Evolutionary conservation across 2,329 filamentous ascomycete species (phyloP), one percentile per base, ranked within the genome.

Genomic region (Coniochaeta sp.): DNA sequence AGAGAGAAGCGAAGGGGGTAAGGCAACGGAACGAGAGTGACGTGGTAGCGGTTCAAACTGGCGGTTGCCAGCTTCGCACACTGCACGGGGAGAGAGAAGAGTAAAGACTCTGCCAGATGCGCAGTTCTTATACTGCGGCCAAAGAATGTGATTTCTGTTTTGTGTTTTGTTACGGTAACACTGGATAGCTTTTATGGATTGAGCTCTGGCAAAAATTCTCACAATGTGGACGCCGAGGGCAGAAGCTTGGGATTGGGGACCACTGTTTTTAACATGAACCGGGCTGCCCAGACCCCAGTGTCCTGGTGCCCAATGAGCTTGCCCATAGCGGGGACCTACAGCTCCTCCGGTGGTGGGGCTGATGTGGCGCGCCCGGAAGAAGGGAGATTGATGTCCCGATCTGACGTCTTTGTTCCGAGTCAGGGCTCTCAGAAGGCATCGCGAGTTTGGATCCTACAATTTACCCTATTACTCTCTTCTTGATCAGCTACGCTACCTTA

Each of bases 21-120:
- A 57, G 66, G 66, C 67, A 66, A 63, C 59, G 67, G 64, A 69
- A 62, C 64, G 59, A 59, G 62, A 16, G 59, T 56, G 64, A 59
- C 58, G 64, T 61, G 61, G 63, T 66, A 40, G 52, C 63, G 57
- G 64, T 62, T 60, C 57, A 57, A 55, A 62, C 65, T 34, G 34
- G 58, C 26, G 61, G 65, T 61, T 64, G 64, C 64, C 62, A 66
- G 65, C 63, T 57, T 57, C 32, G 12, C 30, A 57, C 55, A 57
- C 55, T 32, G 52, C 52, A 55, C 52, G 52, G 16, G 22, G 17
- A 8, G 42, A 17, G 38, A 17, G 14, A 26, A 36, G 42, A 44
- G 42, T 47, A 26, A 4, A 22, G 42, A 47, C 42, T 26, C 22
- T 47, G 42, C 42, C 19, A 47, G 42, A 47, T 10, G 42, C n/a